These are phyloP conservation scores for Aristolochia contorta DNA, from an alignment of 164 flowering plant species.

Conservation along the genomic window DNA sequence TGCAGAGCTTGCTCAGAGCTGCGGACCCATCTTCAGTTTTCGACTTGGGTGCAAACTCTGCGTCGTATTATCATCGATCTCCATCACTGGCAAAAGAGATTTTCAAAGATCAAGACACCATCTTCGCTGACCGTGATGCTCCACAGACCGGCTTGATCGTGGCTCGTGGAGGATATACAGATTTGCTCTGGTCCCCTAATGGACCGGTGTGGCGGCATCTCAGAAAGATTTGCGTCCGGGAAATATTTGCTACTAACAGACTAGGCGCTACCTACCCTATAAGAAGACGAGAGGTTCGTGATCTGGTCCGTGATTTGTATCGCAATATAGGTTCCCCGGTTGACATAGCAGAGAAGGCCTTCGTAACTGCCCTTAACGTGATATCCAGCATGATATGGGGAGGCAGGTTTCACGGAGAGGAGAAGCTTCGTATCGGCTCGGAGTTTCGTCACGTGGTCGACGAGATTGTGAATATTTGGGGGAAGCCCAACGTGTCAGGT, in stretches of 20 bases:
- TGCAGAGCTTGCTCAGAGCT: background rate
- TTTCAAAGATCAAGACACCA: background rate
- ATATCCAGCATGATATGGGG: slow-evolving; percentile 49
- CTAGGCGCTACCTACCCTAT: slow-evolving; percentile 14
- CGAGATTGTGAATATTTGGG: background rate
- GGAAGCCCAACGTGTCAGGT: slow-evolving; percentile 20
- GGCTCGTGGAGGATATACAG: no score
- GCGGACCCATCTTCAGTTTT: background rate
- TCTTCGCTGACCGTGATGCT: background rate
- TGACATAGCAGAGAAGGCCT: slow-evolving; percentile 30
- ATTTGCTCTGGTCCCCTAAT: no score
- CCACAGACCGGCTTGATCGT: background rate
- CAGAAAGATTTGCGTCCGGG: slow-evolving; percentile 22
- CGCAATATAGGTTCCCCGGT: slow-evolving; percentile 20
- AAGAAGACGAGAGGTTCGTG: no score
- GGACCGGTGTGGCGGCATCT: slow-evolving; percentile 24
- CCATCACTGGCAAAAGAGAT: background rate
- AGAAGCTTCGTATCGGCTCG: slow-evolving; percentile 2
- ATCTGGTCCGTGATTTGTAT: no score
- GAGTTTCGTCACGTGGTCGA: slow-evolving; percentile 5
- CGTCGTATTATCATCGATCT: background rate
- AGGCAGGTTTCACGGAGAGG: slow-evolving; percentile 23
- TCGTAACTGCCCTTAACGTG: slow-evolving; percentile 29
- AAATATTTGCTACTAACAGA: slow-evolving; percentile 19
- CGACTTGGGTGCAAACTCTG: background rate